Conservation (phyloP, 1,284 basidiomycete genomes). For the Irpex lacteus region DNA sequence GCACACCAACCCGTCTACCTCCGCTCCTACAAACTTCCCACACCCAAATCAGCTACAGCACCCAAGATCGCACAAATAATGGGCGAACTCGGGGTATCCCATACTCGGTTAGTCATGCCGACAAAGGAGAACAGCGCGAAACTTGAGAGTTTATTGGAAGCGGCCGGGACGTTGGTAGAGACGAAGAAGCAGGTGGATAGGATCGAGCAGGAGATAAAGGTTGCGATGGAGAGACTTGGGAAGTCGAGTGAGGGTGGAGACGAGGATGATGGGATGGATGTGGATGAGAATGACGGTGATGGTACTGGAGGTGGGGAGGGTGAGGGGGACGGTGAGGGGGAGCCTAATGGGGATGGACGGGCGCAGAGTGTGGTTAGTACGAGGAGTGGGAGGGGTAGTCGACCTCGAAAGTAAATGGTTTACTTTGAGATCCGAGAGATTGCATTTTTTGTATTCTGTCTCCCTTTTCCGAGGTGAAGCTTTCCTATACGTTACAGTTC, state of each 20-base stretch:
- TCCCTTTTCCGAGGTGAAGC: too few species aligned
- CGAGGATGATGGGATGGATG: constrained; percentile 13
- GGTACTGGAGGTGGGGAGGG: constrained; percentile 18
- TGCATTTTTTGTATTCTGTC: too few species aligned
- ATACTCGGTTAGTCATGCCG: constrained; percentile 85
- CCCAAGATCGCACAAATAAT: constrained; percentile 75
- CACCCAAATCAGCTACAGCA: constrained; percentile 71
- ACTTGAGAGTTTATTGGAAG: constrained; percentile 71
- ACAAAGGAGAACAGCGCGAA: constrained; percentile 75
- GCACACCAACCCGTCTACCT: constrained; percentile 77
- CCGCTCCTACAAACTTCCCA: constrained; percentile 80
- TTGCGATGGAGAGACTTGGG: constrained; percentile 67
- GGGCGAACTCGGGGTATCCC: constrained; percentile 72
- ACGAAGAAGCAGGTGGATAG: constrained; percentile 87
- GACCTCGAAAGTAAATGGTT: constrained; percentile 53
- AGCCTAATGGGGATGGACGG: constrained; percentile 47
- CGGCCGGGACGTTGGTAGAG: constrained; percentile 74
- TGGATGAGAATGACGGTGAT: constrained; percentile 28
- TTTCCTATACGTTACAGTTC: too few species aligned
- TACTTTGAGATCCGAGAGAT: too few species aligned
- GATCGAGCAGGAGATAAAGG: constrained; percentile 79
- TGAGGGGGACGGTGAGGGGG: constrained; percentile 32
- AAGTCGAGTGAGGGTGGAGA: constrained; percentile 44
- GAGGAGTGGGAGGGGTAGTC: constrained; percentile 51
- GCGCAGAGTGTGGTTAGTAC: constrained; percentile 66